A percentile compares a stretch with the other conserved stretches of the same genome.
phyloP scores from a whole-genome alignment of 2,329 filamentous ascomycete genomes.

The Fusarium redolens region DNA sequence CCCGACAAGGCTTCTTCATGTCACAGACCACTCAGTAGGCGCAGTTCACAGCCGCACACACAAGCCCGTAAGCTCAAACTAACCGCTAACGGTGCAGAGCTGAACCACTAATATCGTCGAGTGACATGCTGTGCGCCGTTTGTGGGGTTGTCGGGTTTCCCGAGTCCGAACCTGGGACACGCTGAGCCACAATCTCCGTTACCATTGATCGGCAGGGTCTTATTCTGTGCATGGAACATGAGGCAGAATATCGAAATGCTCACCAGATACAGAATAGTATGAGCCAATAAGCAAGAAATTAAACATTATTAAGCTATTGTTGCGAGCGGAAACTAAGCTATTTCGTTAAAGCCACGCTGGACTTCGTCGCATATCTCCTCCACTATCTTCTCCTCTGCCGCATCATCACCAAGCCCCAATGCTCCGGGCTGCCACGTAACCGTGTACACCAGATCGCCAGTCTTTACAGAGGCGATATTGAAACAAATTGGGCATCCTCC shows the following conservation, averaged over 20 bases:
- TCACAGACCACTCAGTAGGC: constrained; percentile 23
- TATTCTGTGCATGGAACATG: background rate
- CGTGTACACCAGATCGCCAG: constrained; percentile 35
- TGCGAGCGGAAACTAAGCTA: constrained; percentile 1
- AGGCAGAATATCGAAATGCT: constrained; percentile 15
- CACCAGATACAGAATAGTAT: background rate
- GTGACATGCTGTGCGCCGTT: constrained; percentile 21
- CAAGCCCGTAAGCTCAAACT: constrained; percentile 29
- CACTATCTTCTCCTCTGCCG: constrained; percentile 32
- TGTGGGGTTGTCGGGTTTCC: constrained; percentile 9
- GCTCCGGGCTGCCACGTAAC: constrained; percentile 42
- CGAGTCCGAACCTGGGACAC: constrained; percentile 8
- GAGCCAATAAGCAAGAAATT: background rate
- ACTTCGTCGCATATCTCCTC: constrained; percentile 32
- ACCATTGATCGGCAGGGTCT: constrained; percentile 20
- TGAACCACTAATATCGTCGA: constrained; percentile 23
- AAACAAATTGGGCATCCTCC: constrained; percentile 34
- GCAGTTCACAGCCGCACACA: constrained; percentile 36
- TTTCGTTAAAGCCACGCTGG: constrained; percentile 21
- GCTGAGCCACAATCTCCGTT: constrained; percentile 27
- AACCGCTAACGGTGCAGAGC: constrained; percentile 20
- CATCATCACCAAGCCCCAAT: constrained; percentile 30
- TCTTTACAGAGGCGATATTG: constrained; percentile 37
- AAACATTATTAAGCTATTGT: background rate
- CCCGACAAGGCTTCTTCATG: constrained; percentile 28